Evolutionary conservation across 208 protist genomes (phyloP).

Genomic region (Angomonas ambiguus): DNA sequence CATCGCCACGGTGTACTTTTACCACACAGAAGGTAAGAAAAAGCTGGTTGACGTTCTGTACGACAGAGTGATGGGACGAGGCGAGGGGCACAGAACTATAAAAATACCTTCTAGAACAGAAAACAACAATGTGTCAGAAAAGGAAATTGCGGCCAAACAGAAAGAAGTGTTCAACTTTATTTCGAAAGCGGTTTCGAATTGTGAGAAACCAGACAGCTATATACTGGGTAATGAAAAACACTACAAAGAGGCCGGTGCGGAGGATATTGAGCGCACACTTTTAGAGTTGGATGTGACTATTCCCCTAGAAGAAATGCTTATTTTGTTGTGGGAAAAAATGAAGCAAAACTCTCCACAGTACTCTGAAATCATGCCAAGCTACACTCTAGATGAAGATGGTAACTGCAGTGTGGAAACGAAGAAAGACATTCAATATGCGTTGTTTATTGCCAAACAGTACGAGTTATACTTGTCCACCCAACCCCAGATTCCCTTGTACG

Average conservation of each 20-base stretch:
- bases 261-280: conserved; percentile 13
- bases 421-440: not conserved
- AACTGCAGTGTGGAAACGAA: not conserved
- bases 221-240: conserved; percentile 16
- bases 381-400: not conserved
- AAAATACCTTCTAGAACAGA: conserved; percentile 5
- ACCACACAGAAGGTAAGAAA: conserved; percentile 36
- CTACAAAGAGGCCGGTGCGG: not conserved
- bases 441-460: conserved; percentile 21
- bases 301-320: conserved; percentile 18
- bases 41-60: conserved; percentile 31
- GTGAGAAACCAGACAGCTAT: conserved; percentile 15
- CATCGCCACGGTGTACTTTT: conserved; percentile 32
- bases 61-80: conserved; percentile 32
- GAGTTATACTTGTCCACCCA: conserved; percentile 22
- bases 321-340: conserved; percentile 30
- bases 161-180: conserved; percentile 24
- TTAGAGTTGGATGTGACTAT: conserved; percentile 37
- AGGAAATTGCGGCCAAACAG: conserved; percentile 13
- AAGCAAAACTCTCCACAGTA: conserved; percentile 13
- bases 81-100: conserved; percentile 44
- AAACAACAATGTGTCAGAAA: not conserved
- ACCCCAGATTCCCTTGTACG: conserved; percentile 19
- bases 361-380: conserved; percentile 19
- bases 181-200: conserved; percentile 20